Conservation (phyloP, 2,329 filamentous ascomycete species). For the Penicillium freii region DNA sequence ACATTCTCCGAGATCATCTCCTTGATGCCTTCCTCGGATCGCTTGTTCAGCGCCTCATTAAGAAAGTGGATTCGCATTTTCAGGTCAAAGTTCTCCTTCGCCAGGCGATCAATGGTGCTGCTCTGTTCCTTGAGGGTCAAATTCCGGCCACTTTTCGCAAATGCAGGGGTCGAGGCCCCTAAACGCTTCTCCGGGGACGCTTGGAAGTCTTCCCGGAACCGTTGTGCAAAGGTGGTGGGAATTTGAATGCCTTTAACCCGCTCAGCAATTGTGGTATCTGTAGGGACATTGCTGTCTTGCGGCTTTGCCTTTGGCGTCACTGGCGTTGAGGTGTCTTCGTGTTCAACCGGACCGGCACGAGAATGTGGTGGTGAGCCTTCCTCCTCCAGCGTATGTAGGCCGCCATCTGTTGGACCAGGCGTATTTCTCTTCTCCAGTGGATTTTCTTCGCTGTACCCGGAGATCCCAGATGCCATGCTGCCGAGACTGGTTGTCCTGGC, state of each 20-base stretch:
- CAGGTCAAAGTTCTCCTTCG: constrained; percentile 96
- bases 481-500: constrained; percentile 80
- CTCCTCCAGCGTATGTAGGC: constrained; percentile 60
- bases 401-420: constrained; percentile 45
- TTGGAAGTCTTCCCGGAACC: constrained; percentile 73
- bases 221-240: constrained; percentile 79
- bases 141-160: constrained; percentile 61
- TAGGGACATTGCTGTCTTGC: constrained; percentile 62
- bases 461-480: constrained; percentile 77
- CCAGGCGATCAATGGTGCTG: constrained; percentile 91
- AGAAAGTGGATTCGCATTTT: constrained; percentile 98
- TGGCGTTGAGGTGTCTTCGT: constrained; percentile 53
- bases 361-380: constrained; percentile 41
- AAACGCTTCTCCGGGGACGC: constrained; percentile 59
- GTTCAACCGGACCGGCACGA: constrained; percentile 37
- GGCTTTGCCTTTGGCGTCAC: constrained; percentile 69
- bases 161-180: constrained; percentile 50
- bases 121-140: constrained; percentile 96
- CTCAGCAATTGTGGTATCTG: constrained; percentile 83
- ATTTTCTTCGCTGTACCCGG: constrained; percentile 53
- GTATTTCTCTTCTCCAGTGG: constrained; percentile 44
- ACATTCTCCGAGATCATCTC: constrained; percentile 98
- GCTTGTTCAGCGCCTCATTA: constrained; percentile 85
- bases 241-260: constrained; percentile 89
- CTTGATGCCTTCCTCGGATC: constrained; percentile 93